These are phyloP conservation scores for Colletotrichum paranaense DNA, from an alignment of 2,329 filamentous ascomycete species.

Conservation along the genomic window DNA sequence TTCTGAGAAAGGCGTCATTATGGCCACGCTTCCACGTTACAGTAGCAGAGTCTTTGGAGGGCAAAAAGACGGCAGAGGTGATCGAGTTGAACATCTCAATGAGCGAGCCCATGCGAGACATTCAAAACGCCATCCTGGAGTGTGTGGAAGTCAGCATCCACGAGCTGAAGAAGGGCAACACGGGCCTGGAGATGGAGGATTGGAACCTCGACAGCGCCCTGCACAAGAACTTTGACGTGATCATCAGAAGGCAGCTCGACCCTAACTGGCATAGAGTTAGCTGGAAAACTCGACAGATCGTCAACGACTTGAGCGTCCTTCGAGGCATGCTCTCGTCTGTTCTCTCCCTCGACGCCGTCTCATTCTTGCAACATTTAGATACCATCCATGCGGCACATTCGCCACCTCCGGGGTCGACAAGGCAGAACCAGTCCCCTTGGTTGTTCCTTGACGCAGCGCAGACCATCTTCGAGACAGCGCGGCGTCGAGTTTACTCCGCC, in stretches of 20 bases:
- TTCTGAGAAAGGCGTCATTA: conserved; percentile 86
- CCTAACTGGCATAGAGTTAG: conserved; percentile 98
- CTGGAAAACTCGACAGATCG: conserved; percentile 95
- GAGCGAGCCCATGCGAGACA: conserved; percentile 92
- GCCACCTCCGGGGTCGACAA: conserved; percentile 86
- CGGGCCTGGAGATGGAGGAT: conserved; percentile 92
- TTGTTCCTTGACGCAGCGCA: conserved; percentile 95
- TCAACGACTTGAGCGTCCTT: conserved; percentile 86
- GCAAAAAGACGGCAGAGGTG: conserved; percentile 92
- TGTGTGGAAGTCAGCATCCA: conserved; percentile 95
- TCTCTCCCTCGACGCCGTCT: conserved; percentile 88
- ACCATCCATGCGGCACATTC: conserved; percentile 93
- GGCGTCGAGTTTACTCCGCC: conserved; percentile 85
- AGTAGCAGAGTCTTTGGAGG: conserved; percentile 89
- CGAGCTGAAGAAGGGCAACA: conserved; percentile 91
- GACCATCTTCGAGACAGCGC: conserved; percentile 92
- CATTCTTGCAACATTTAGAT: conserved; percentile 92
- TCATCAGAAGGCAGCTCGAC: conserved; percentile 89
- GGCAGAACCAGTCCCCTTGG: conserved; percentile 94
- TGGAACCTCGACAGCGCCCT: conserved; percentile 96
- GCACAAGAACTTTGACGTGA: conserved; percentile 90
- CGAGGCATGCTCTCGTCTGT: conserved; percentile 85
- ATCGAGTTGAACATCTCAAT: conserved; percentile 97
- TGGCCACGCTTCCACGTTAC: conserved; percentile 95
- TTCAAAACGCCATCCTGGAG: conserved; percentile 94